Conservation (phyloP, 106 monocot species). For the Ottelia alismoides region DNA sequence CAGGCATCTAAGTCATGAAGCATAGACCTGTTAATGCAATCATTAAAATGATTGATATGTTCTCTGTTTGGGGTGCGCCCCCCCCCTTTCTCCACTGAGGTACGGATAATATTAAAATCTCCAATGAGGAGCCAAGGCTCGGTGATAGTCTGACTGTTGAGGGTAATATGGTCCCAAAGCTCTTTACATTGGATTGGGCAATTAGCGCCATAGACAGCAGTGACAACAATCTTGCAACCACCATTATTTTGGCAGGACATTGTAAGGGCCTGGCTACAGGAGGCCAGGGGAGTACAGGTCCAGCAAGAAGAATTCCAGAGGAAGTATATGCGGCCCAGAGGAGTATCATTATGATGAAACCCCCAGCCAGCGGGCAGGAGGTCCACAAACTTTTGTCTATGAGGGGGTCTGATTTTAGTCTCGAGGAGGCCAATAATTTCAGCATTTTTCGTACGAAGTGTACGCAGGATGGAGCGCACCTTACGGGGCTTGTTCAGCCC, state of each 20-base stretch:
- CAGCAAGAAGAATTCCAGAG: too few species aligned
- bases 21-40: not conserved
- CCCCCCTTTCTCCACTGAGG: not conserved
- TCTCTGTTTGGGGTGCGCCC: not conserved
- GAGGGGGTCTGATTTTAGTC: too few species aligned
- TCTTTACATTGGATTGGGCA: not conserved
- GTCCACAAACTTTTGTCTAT: too few species aligned
- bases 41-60: not conserved
- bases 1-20: not conserved
- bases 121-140: not conserved
- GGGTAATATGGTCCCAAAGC: not conserved
- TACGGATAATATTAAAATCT: not conserved
- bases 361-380: too few species aligned
- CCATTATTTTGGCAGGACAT: not conserved
- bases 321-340: too few species aligned
- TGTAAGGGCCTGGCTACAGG: not conserved
- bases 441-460: too few species aligned
- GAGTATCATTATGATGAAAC: too few species aligned
- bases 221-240: not conserved
- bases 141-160: not conserved
- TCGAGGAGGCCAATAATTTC: too few species aligned
- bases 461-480: too few species aligned
- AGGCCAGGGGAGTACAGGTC: too few species aligned
- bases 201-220: not conserved
- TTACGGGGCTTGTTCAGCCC: too few species aligned